phyloP scores from a whole-genome alignment of 2,329 filamentous ascomycete genomes.

The Cladobotryum protrusum region DNA sequence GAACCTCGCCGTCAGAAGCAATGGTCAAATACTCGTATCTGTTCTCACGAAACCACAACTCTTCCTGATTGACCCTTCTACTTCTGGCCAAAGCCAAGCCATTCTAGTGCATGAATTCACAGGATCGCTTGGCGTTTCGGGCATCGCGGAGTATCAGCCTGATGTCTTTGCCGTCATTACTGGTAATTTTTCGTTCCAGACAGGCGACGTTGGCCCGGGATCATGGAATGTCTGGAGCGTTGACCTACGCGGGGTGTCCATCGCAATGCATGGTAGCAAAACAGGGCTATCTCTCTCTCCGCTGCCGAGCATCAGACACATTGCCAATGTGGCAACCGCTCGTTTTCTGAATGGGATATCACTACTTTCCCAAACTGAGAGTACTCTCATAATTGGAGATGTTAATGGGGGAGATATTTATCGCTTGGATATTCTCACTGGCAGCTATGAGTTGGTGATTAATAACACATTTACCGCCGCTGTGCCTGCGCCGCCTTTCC shows the following conservation, averaged over 20 bases:
- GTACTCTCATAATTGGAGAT: conserved; percentile 18
- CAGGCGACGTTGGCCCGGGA: conserved; percentile 7
- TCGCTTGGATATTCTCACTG: conserved; percentile 17
- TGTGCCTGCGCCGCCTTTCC: conserved; percentile 9
- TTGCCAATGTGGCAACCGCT: conserved; percentile 17
- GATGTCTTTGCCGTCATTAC: conserved; percentile 29
- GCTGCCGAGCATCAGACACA: conserved; percentile 13
- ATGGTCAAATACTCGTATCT: conserved; percentile 29
- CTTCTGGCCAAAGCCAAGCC: conserved; percentile 10
- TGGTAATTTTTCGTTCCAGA: conserved; percentile 18
- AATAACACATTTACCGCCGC: conserved; percentile 18
- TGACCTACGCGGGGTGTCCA: conserved; percentile 16
- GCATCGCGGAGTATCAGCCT: conserved; percentile 28
- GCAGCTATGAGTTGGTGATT: conserved; percentile 16
- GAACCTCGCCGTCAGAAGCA: conserved; percentile 31
- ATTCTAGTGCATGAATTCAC: conserved; percentile 25
- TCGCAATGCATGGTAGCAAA: conserved; percentile 13
- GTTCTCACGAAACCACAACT: conserved; percentile 26
- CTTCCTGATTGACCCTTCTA: conserved; percentile 25
- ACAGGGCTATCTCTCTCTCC: neutral
- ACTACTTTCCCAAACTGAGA: conserved; percentile 10
- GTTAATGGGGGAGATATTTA: conserved; percentile 19
- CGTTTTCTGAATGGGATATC: conserved; percentile 23
- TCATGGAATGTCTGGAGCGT: conserved; percentile 19
- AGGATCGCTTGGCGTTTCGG: conserved; percentile 20